These are phyloP conservation scores for Physcia stellaris DNA, from an alignment of 495 filamentous ascomycete genomes.

Conservation along the genomic window DNA sequence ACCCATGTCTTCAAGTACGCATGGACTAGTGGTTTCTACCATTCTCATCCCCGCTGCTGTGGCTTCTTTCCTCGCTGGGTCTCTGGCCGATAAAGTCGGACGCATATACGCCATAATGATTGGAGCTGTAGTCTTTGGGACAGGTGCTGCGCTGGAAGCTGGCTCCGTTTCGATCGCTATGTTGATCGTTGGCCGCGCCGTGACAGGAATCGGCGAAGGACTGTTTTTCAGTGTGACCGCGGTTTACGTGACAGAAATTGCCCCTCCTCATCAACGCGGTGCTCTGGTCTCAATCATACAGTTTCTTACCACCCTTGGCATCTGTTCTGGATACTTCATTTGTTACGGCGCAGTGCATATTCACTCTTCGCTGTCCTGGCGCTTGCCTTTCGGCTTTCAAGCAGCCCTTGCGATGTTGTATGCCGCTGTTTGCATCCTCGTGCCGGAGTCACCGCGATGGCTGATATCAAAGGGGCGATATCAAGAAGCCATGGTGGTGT, in stretches of 20 bases:
- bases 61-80: slow-evolving; percentile 47
- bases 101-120: slow-evolving; percentile 37
- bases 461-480: slow-evolving; percentile 27
- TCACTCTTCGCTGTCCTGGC: slow-evolving; percentile 41
- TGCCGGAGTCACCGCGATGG: slow-evolving; percentile 35
- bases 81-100: slow-evolving; percentile 45
- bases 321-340: slow-evolving; percentile 45
- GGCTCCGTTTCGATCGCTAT: slow-evolving; percentile 32
- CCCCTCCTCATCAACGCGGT: slow-evolving; percentile 37
- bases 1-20: slow-evolving; percentile 24
- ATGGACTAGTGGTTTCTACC: slow-evolving; percentile 38
- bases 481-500: slow-evolving; percentile 21
- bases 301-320: slow-evolving; percentile 35
- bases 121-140: slow-evolving; percentile 38
- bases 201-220: slow-evolving; percentile 47
- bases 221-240: slow-evolving; percentile 42
- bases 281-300: slow-evolving; percentile 42
- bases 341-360: slow-evolving; percentile 43
- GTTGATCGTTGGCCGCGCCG: slow-evolving; percentile 38
- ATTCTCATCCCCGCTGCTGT: slow-evolving; percentile 49
- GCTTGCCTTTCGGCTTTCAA: slow-evolving; percentile 29
- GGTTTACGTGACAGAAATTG: slow-evolving; percentile 51
- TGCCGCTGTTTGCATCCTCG: slow-evolving; percentile 26
- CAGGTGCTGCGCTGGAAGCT: slow-evolving; percentile 40
- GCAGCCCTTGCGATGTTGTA: slow-evolving; percentile 23